Evolutionary conservation across 2,329 filamentous ascomycete species (phyloP).

Genomic region (Fusarium sp.): DNA sequence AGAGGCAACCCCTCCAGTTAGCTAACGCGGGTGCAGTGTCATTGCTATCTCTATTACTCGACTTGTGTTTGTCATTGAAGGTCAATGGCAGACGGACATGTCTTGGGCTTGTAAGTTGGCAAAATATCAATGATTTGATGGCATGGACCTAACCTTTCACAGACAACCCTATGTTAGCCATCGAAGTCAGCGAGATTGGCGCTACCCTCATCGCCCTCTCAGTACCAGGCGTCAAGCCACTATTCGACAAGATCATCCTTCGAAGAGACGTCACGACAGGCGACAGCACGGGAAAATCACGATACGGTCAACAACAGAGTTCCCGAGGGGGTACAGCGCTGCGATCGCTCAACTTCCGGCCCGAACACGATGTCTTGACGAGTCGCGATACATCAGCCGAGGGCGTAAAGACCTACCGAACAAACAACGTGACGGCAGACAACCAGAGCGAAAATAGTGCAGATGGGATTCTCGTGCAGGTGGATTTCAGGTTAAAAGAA

Average conservation of each 20-base stretch:
- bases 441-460: conserved; percentile 46
- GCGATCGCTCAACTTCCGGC: conserved; percentile 51
- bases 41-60: conserved; percentile 65
- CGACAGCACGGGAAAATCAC: conserved; percentile 40
- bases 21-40: conserved; percentile 55
- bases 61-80: conserved; percentile 63
- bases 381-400: conserved; percentile 49
- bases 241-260: conserved; percentile 57
- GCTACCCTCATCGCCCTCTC: conserved; percentile 66
- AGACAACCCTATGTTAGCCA: conserved; percentile 64
- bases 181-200: conserved; percentile 67
- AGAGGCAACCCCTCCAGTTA: not conserved
- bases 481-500: conserved; percentile 57
- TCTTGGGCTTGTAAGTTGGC: conserved; percentile 61
- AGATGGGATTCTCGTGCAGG: conserved; percentile 55
- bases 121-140: not conserved
- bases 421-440: conserved; percentile 38
- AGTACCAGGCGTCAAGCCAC: conserved; percentile 64
- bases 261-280: conserved; percentile 44
- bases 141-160: not conserved
- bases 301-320: conserved; percentile 43
- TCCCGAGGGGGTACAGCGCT: conserved; percentile 50
- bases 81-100: conserved; percentile 63
- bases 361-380: conserved; percentile 50
- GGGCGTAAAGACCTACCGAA: conserved; percentile 45